Base-by-base conservation (phyloP, 2,329 filamentous ascomycete species). In the Venturia aucupariae region DNA sequence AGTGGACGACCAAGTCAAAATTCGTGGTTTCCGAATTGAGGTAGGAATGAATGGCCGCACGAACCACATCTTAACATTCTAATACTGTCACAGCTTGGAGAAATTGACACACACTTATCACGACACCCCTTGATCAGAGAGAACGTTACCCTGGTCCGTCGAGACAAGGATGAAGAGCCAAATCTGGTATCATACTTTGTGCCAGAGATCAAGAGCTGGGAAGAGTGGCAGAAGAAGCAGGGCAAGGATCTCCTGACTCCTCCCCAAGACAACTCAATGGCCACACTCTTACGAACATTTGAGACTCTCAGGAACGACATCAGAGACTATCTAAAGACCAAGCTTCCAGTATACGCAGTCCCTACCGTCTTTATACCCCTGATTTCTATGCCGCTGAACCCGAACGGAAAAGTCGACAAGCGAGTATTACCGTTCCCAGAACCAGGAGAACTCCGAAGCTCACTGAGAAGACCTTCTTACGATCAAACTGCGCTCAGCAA, bases 21-120 rank as follows among this genome's bases (percentile, higher is more conserved):
- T 97, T 68, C 88, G 94, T 66, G 93, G 93, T 1, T 97, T 97
- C 81, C 84, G 93, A 67, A 96, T 99, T 69, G 94, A 99, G 77
- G 46, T 27, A 51, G 15, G 3, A 10, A 51, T 27, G 27, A 2
- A 2, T 27, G 22, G 1, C 27, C 10, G 22, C 10, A 51, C 7
- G 11, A 27, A 13, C 7, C 1, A 10, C 6, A 1, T 22, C 13
- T 27, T 51, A 13, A 22, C 22, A 51, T 27, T 27, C 46, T 51
- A 51, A 51, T 15, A 27, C 11, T 15, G 13, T 13, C 22, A 13
- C 22, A 51, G 46, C 86, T 97, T 57, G 89, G 88, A 67, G 94
- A 97, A 69, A 97, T 97, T 69, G 92, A 97, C 75, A 89, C 82
- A 51, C 88, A 96, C 73, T 78, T 97, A 59, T 89, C 86, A 63